Conservation (phyloP, 805 yeast species). For the Candida hungchunana region DNA sequence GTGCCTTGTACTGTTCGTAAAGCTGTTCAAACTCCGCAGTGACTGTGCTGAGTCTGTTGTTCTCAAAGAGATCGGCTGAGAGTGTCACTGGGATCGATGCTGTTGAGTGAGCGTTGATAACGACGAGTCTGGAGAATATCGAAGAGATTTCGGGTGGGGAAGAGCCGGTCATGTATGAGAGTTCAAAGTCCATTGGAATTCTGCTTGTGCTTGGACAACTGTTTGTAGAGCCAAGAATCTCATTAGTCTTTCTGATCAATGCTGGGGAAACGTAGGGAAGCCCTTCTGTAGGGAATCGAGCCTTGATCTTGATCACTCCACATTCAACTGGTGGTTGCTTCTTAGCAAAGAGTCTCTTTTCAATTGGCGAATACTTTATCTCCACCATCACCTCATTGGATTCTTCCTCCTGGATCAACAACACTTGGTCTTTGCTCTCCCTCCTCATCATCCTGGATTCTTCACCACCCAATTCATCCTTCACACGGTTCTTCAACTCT, state of each 20-base stretch:
- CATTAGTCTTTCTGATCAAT: conserved; percentile 33
- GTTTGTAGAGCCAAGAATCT: too few species aligned
- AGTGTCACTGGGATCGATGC: conserved; percentile 39
- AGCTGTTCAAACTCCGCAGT: too few species aligned
- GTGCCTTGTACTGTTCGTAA: too few species aligned
- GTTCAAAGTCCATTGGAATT: conserved; percentile 23
- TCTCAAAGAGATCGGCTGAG: conserved; percentile 29
- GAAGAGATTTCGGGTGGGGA: conserved; percentile 30
- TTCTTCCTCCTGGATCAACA: conserved; percentile 3
- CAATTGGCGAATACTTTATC: conserved; percentile 5
- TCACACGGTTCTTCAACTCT: background rate
- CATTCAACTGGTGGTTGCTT: conserved; percentile 10
- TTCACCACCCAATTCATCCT: background rate
- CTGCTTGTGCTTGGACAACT: conserved; percentile 29
- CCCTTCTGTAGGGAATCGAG: conserved; percentile 31
- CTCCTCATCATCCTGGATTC: conserved; percentile 15
- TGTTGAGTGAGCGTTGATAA: conserved; percentile 32
- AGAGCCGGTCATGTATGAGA: conserved; percentile 20
- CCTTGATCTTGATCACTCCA: conserved; percentile 30
- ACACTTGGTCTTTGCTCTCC: conserved; percentile 18
- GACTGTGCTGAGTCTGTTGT: too few species aligned
- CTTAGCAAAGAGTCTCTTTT: conserved; percentile 4
- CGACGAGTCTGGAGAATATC: conserved; percentile 29
- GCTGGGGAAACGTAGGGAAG: conserved; percentile 37
- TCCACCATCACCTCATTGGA: background rate